Percentiles rank a stretch among this genome's conserved stretches.
These are phyloP conservation scores for Eimeria necatrix DNA, from an alignment of 169 alveolate species.

Conservation along the genomic window DNA sequence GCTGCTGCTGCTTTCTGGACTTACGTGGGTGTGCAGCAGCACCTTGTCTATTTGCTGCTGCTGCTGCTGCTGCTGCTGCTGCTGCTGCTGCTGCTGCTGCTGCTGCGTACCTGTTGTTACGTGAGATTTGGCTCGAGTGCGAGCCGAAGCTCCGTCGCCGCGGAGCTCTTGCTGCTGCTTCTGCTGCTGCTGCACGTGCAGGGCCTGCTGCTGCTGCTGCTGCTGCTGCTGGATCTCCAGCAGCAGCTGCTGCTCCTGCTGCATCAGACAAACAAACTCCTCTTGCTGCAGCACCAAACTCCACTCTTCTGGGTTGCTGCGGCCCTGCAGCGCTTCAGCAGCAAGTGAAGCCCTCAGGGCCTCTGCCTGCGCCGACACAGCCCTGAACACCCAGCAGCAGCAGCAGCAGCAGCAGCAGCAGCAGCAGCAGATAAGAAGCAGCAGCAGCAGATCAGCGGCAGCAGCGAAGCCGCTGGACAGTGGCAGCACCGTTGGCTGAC, in stretches of 20 bases:
- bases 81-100: not conserved
- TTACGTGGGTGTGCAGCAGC: not conserved
- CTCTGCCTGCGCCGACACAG: not conserved
- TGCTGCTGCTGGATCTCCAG: constrained; percentile 31
- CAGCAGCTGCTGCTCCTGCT: constrained; percentile 46
- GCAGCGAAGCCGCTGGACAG: too few relatives aligned
- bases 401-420: constrained; percentile 10
- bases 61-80: not conserved
- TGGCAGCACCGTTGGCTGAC: too few relatives aligned
- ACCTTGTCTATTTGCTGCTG: not conserved
- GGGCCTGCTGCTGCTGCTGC: constrained; percentile 26
- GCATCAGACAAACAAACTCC: constrained; percentile 6
- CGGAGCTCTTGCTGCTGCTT: not conserved
- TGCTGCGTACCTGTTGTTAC: not conserved
- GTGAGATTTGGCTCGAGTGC: not conserved
- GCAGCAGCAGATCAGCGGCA: not conserved
- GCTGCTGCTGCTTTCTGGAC: not conserved
- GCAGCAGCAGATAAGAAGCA: not conserved
- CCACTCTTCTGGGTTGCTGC: constrained; percentile 1
- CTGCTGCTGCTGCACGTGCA: constrained; percentile 44
- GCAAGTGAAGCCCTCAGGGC: not conserved
- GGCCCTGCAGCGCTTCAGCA: not conserved
- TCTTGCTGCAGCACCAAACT: constrained; percentile 27
- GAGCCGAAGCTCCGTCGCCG: not conserved
- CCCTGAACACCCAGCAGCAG: not conserved